Percentiles rank a stretch among this genome's conserved stretches.
These are phyloP conservation scores for Aspergillus carbonarius DNA, from an alignment of 2,329 filamentous ascomycete species.

Conservation along the genomic window DNA sequence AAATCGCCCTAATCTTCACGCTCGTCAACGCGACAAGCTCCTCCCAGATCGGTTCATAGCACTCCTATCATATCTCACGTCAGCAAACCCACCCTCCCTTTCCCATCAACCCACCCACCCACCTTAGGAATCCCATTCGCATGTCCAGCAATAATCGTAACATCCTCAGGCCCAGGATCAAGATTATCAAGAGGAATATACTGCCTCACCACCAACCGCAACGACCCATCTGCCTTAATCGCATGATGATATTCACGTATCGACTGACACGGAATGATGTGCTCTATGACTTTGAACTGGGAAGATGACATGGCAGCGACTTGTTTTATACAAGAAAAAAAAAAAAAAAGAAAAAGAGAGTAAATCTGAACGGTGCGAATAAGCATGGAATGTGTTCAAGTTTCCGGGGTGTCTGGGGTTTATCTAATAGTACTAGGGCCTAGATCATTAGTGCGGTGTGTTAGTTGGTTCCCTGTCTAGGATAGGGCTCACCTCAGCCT, in stretches of 20 bases:
- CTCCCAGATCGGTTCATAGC: constrained; percentile 85
- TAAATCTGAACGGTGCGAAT: too few relatives aligned
- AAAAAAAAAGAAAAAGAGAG: too few relatives aligned
- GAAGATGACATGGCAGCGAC: neutral
- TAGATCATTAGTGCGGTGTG: too few relatives aligned
- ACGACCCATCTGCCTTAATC: constrained; percentile 47
- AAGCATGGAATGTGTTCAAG: too few relatives aligned
- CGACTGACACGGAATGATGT: constrained; percentile 49
- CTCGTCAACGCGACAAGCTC: constrained; percentile 62
- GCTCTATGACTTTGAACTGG: constrained; percentile 46
- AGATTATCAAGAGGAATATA: constrained; percentile 53
- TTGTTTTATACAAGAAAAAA: too few relatives aligned
- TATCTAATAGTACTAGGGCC: too few relatives aligned
- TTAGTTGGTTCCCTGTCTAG: too few relatives aligned
- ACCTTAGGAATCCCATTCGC: constrained; percentile 68
- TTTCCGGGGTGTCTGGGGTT: too few relatives aligned
- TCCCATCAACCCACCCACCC: constrained; percentile 32
- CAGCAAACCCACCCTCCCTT: neutral
- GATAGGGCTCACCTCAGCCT: too few relatives aligned
- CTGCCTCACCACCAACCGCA: constrained; percentile 55
- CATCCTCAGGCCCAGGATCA: constrained; percentile 45
- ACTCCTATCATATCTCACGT: constrained; percentile 56
- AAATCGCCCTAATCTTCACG: constrained; percentile 67
- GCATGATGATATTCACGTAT: constrained; percentile 54
- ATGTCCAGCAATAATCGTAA: constrained; percentile 57